These are phyloP conservation scores for Citrus trifoliata DNA, from an alignment of 345 rosid genomes.

Conservation along the genomic window DNA sequence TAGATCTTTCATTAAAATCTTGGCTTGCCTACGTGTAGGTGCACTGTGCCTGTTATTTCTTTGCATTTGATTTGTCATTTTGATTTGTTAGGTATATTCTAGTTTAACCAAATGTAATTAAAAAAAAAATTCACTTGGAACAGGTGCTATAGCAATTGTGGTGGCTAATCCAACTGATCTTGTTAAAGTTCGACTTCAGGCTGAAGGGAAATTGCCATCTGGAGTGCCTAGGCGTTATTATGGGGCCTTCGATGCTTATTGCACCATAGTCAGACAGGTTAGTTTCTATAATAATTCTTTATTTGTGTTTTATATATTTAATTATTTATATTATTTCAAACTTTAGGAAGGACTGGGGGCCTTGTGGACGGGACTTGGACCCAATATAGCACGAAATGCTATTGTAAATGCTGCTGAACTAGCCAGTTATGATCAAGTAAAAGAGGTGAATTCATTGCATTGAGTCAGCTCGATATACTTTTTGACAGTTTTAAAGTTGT, in stretches of 20 bases:
- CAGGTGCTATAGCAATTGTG: conserved; percentile 87
- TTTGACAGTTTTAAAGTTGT: not conserved
- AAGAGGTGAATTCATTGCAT: conserved; percentile 47
- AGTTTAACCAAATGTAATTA: not conserved
- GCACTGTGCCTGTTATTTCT: not conserved
- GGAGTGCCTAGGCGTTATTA: conserved; percentile 87
- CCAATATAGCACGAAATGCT: conserved; percentile 92
- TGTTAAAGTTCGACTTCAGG: conserved; percentile 92
- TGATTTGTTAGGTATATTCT: not conserved
- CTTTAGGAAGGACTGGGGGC: conserved; percentile 80
- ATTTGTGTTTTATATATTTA: conserved; percentile 2
- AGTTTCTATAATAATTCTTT: conserved; percentile 18
- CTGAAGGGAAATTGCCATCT: conserved; percentile 84
- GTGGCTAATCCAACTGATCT: conserved; percentile 98
- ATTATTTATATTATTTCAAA: not conserved
- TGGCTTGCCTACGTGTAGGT: conserved; percentile 1
- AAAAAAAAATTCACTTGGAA: conserved; percentile 6
- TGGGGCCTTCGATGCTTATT: conserved; percentile 87
- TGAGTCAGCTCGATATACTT: not conserved
- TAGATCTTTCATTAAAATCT: conserved; percentile 6
- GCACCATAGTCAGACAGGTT: conserved; percentile 72
- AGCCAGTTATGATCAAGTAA: conserved; percentile 96
- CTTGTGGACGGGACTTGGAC: conserved; percentile 96
- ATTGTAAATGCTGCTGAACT: conserved; percentile 96
- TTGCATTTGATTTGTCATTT: not conserved